Percentiles rank a stretch among this genome's conserved stretches.
Conservation (phyloP, 2,329 filamentous ascomycete genomes). For the Calcarisporium arbuscula region DNA sequence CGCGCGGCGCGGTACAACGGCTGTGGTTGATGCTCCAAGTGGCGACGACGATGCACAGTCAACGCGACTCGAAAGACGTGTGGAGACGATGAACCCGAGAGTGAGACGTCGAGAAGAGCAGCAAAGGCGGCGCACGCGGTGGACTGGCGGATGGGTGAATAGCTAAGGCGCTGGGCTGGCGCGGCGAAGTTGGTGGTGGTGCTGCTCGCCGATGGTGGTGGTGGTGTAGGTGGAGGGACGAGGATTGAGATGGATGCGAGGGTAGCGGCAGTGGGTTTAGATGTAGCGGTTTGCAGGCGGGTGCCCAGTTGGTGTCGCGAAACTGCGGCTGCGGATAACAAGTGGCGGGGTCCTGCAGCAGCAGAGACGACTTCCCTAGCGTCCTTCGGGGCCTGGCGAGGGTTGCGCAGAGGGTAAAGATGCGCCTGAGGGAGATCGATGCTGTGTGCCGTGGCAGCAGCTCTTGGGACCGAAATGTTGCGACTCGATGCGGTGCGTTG, state of each 20-base stretch:
- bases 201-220: slow-evolving; percentile 12
- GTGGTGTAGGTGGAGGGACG: slow-evolving; percentile 13
- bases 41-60: slow-evolving; percentile 6
- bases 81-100: slow-evolving; percentile 1
- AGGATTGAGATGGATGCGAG: slow-evolving; percentile 7
- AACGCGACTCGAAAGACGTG: slow-evolving; percentile 7
- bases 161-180: neutral
- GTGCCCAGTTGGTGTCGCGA: slow-evolving; percentile 7
- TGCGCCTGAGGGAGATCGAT: too few relatives aligned
- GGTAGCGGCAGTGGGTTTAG: slow-evolving; percentile 11
- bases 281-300: slow-evolving; percentile 1
- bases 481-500: too few relatives aligned
- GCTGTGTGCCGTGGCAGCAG: too few relatives aligned
- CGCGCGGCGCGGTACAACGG: slow-evolving; percentile 3
- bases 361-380: too few relatives aligned
- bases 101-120: neutral
- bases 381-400: too few relatives aligned
- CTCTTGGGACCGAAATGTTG: too few relatives aligned
- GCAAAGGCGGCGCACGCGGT: slow-evolving; percentile 11
- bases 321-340: too few relatives aligned
- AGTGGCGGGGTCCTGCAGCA: too few relatives aligned
- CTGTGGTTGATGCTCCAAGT: too few relatives aligned
- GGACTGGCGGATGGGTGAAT: slow-evolving; percentile 9
- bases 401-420: neutral
- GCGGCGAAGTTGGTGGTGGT: slow-evolving; percentile 12